A percentile compares a stretch with the other conserved stretches of the same genome.
These are phyloP conservation scores for Chlamydomonas reinhardtii DNA, from an alignment of 163 green algal species.

Conservation along the genomic window DNA sequence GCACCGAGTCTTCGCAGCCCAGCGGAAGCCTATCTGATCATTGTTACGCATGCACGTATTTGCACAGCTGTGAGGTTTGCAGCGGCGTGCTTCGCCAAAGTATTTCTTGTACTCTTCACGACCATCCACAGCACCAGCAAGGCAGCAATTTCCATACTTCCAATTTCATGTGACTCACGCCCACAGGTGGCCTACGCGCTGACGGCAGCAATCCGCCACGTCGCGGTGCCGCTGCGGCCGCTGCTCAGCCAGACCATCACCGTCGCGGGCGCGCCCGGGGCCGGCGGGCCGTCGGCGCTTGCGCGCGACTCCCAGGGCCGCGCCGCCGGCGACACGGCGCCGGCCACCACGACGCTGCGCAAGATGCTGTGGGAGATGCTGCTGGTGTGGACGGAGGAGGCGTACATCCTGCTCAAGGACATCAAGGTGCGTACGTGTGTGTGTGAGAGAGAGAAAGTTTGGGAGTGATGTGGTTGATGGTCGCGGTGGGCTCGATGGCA, in stretches of 20 bases:
- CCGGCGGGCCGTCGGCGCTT: conserved; percentile 1
- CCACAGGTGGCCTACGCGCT: conserved; percentile 77
- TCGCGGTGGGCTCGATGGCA: too few relatives aligned
- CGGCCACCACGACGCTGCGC: conserved; percentile 15
- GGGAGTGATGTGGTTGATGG: too few relatives aligned
- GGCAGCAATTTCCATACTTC: too few relatives aligned
- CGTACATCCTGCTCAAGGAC: conserved; percentile 38
- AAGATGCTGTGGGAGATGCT: conserved; percentile 66
- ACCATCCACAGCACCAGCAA: too few relatives aligned
- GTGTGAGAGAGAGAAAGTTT: too few relatives aligned
- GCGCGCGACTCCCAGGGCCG: conserved; percentile 33
- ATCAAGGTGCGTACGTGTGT: conserved; percentile 21
- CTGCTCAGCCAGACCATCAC: conserved; percentile 5
- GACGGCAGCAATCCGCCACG: conserved; percentile 46
- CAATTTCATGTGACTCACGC: too few relatives aligned
- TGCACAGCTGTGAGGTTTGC: too few relatives aligned
- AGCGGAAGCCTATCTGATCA: too few relatives aligned
- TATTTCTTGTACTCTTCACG: too few relatives aligned
- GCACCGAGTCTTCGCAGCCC: too few relatives aligned
- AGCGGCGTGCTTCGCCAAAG: too few relatives aligned
- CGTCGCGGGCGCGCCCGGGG: background rate
- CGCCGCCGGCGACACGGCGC: background rate
- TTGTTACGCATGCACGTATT: too few relatives aligned
- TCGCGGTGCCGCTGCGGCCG: conserved; percentile 41
- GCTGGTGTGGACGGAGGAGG: conserved; percentile 57